Percentiles rank a stretch among this genome's conserved stretches.
These are phyloP conservation scores for Cladosporium velox DNA, from an alignment of 2,329 filamentous ascomycete species.

Conservation along the genomic window DNA sequence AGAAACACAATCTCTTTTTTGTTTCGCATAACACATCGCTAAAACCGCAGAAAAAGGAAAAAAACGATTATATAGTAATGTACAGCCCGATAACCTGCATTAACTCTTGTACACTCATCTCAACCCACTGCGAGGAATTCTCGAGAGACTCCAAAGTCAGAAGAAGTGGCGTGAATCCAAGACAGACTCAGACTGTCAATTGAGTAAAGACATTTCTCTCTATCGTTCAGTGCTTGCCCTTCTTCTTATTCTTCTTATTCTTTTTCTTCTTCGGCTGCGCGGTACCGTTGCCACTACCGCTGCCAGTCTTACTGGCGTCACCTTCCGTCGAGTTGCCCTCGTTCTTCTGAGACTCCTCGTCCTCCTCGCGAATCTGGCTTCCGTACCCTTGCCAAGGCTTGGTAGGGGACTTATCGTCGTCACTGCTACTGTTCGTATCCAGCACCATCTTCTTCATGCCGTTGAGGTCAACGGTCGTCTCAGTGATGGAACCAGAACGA, in stretches of 20 bases:
- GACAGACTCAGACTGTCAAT: not conserved
- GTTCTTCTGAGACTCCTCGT: slow-evolving; percentile 19
- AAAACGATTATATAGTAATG: slow-evolving; percentile 8
- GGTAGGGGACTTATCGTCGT: slow-evolving; percentile 30
- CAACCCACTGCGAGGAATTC: not conserved
- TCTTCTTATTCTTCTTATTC: slow-evolving; percentile 31
- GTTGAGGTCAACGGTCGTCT: slow-evolving; percentile 72
- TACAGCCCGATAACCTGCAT: slow-evolving; percentile 5
- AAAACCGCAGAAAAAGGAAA: slow-evolving; percentile 9
- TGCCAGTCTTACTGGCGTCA: slow-evolving; percentile 15
- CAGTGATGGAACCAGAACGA: slow-evolving; percentile 75
- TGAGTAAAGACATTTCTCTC: not conserved
- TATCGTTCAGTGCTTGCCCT: slow-evolving; percentile 24
- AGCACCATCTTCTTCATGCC: slow-evolving; percentile 76
- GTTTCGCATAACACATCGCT: slow-evolving; percentile 4
- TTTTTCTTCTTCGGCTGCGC: slow-evolving; percentile 18
- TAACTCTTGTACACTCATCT: not conserved
- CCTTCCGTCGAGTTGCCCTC: not conserved
- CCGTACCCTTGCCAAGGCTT: slow-evolving; percentile 12
- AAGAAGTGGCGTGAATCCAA: not conserved
- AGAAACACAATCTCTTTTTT: not conserved
- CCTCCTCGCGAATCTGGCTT: slow-evolving; percentile 13
- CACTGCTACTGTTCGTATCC: slow-evolving; percentile 62
- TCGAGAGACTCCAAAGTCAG: not conserved
- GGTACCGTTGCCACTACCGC: slow-evolving; percentile 2